Evolutionary conservation across 2,329 filamentous ascomycete species (phyloP).

Genomic region (Xenoacremonium recifei): DNA sequence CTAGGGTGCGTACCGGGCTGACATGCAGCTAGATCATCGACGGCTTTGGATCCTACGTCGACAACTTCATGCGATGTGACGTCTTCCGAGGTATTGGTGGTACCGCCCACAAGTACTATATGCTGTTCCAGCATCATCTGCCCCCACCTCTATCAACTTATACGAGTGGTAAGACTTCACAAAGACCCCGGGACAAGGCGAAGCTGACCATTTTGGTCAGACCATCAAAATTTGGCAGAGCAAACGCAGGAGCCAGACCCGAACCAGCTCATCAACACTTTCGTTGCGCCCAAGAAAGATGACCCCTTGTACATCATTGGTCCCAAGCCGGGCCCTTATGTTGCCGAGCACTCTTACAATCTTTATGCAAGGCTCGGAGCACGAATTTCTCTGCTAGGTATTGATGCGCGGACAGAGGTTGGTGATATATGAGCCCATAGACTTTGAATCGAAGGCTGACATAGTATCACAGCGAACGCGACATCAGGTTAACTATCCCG

Average conservation of each 20-base stretch:
- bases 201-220: constrained; percentile 18
- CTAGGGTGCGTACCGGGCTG: constrained; percentile 15
- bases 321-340: constrained; percentile 78
- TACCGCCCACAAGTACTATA: constrained; percentile 95
- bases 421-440: constrained; percentile 22
- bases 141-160: constrained; percentile 83
- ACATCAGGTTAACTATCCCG: constrained; percentile 91
- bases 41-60: constrained; percentile 90
- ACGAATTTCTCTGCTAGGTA: constrained; percentile 78
- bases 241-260: constrained; percentile 60
- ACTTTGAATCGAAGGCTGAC: constrained; percentile 39
- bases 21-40: constrained; percentile 71
- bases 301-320: constrained; percentile 80
- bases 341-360: constrained; percentile 82
- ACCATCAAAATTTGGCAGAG: constrained; percentile 22
- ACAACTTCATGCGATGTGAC: constrained; percentile 88
- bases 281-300: constrained; percentile 54
- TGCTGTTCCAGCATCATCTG: constrained; percentile 95
- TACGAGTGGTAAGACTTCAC: constrained; percentile 43
- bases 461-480: constrained; percentile 66
- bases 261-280: constrained; percentile 71
- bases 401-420: constrained; percentile 89
- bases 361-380: constrained; percentile 82
- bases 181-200: background rate
- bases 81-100: constrained; percentile 92